phyloP scores from a whole-genome alignment of 2,329 filamentous ascomycete genomes.

The Colletotrichum tofieldiae region DNA sequence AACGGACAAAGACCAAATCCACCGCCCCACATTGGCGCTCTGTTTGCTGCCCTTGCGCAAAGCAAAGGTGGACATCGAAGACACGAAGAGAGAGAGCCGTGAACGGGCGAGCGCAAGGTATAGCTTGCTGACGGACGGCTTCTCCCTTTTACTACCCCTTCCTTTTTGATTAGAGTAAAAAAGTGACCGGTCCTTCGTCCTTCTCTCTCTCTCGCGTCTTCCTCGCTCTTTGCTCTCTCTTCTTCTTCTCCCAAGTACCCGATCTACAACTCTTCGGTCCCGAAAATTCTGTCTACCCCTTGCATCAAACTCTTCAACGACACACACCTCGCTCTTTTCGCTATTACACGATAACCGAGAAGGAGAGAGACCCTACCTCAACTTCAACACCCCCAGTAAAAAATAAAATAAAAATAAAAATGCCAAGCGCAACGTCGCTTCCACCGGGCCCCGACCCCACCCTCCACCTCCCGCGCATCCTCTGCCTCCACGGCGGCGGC shows the following conservation, averaged over 20 bases:
- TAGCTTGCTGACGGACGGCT: slow-evolving; percentile 1
- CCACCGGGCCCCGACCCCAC: slow-evolving; percentile 33
- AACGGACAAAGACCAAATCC: slow-evolving; percentile 27
- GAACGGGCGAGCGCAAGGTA: slow-evolving; percentile 4
- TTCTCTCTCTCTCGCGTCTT: slow-evolving; percentile 19
- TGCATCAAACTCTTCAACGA: slow-evolving; percentile 1
- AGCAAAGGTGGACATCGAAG: background rate
- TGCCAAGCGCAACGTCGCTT: slow-evolving; percentile 33
- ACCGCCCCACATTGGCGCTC: slow-evolving; percentile 26
- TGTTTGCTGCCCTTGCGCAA: slow-evolving; percentile 15
- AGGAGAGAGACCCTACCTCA: background rate
- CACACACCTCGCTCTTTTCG: background rate
- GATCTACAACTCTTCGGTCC: slow-evolving; percentile 18
- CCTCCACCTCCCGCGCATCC: slow-evolving; percentile 72
- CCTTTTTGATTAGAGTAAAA: background rate
- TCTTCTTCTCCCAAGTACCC: background rate
- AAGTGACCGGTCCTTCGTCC: background rate
- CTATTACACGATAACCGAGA: background rate
- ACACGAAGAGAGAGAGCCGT: background rate
- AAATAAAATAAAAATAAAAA: background rate
- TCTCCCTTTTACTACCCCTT: background rate
- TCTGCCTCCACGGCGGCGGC: slow-evolving; percentile 87
- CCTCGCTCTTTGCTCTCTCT: slow-evolving; percentile 15
- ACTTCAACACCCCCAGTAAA: background rate
- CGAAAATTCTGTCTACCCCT: background rate